Evolutionary conservation across 164 flowering plant species (phyloP), one percentile per base, ranked within the genome.

Genomic region (grape (Vitis vinifera)): DNA sequence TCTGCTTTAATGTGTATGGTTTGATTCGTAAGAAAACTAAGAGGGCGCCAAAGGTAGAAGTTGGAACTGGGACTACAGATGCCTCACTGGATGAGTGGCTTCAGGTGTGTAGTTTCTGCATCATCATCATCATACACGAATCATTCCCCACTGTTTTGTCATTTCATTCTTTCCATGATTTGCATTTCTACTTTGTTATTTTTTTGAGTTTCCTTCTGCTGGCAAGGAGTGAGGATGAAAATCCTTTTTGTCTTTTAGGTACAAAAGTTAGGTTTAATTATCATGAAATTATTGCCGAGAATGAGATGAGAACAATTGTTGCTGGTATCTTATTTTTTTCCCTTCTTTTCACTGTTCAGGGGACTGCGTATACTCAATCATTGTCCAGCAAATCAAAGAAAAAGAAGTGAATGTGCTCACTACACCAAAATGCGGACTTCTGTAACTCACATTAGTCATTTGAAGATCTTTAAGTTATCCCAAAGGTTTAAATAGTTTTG

Each of bases 41-140:
- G 87, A 89, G 80, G 81, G 85, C 86, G 15, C 83, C 92, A 10
- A 92, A 91, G 88, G 97, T 94, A 70, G 98, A 94, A 84, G 94
- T 92, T 68, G 97, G 98, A 68, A 91, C 98, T 50, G 79, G 74
- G 53, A 78, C 88, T 66, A 82, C 79, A 29, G 95, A 92, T 81
- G 87, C 89, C 48, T 88, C 95, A 7, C 71, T 86, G 84, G 98
- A 94, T 75, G 98, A 94, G 77, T 92, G 98, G 97, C 85, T 94
- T 73, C 83, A 94, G 95, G 97, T 92, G 12, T 57, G 81, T 80
- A 23, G 6, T 76, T 50, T 57, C 49, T 58, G 49, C 56, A 51
- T 37, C 13, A 53, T 29, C 13, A 53, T 29, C 13, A 19, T 59
- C 37, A 23, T 31, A 13, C 17, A 12, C 3, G 10, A 51, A 8